Conservation (phyloP, 2,329 filamentous ascomycete species). For the Cordyceps tenuipes region DNA sequence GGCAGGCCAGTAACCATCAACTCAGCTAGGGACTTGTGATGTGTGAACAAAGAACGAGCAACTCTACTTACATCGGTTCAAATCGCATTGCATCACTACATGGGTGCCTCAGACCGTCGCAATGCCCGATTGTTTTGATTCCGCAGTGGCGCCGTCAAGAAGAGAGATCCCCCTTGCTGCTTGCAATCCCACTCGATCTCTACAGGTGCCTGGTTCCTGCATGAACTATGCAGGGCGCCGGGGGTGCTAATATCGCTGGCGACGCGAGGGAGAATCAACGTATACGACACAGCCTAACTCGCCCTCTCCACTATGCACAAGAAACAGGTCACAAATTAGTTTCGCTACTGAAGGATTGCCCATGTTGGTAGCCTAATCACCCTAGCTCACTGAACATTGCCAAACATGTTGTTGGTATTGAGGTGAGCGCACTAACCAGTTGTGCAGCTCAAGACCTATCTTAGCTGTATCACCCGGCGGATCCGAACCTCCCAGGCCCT, state of each 20-base stretch:
- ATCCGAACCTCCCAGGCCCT: background rate
- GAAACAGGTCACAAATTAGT: conserved; percentile 1
- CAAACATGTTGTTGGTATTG: conserved; percentile 1
- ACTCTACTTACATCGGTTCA: background rate
- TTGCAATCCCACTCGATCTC: background rate
- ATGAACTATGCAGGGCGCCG: conserved; percentile 10
- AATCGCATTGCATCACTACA: background rate
- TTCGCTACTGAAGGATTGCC: background rate
- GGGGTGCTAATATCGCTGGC: background rate
- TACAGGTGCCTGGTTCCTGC: background rate
- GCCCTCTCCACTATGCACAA: background rate
- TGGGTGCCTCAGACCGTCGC: background rate
- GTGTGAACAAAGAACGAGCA: background rate
- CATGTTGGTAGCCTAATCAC: background rate
- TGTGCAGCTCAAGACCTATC: background rate
- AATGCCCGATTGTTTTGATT: conserved; percentile 3
- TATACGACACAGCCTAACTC: conserved; percentile 6
- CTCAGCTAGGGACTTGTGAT: background rate
- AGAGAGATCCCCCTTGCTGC: background rate
- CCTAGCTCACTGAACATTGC: background rate
- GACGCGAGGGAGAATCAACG: conserved; percentile 6
- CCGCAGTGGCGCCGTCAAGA: conserved; percentile 3
- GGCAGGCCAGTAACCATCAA: background rate
- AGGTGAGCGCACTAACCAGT: background rate
- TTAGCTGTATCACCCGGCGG: background rate